Percentiles rank a stretch among this genome's conserved stretches.
Conservation (phyloP, 805 yeast species). For the Yarrowia sp. region DNA sequence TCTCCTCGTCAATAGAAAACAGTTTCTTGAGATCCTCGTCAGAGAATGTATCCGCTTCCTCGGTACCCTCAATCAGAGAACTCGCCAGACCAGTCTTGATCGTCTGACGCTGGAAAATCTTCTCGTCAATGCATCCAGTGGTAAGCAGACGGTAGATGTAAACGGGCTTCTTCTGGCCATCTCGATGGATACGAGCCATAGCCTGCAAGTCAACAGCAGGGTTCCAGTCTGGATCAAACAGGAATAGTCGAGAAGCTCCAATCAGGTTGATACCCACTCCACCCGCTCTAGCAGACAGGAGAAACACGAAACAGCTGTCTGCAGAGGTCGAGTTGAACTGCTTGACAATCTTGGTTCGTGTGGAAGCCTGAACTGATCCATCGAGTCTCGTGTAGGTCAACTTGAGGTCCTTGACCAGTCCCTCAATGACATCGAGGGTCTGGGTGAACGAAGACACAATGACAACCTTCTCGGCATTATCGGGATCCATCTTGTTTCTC, state of each 20-base stretch:
- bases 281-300: conserved; percentile 87
- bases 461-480: conserved; percentile 81
- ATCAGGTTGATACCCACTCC: conserved; percentile 88
- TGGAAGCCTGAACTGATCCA: conserved; percentile 72
- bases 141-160: conserved; percentile 79
- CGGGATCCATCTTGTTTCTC: conserved; percentile 39
- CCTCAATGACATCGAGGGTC: conserved; percentile 74
- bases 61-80: conserved; percentile 52
- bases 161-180: conserved; percentile 81
- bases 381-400: conserved; percentile 65
- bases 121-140: conserved; percentile 91
- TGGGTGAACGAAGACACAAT: conserved; percentile 85
- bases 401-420: conserved; percentile 49
- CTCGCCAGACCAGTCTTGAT: conserved; percentile 78
- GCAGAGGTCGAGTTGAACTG: conserved; percentile 56
- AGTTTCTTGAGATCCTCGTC: conserved; percentile 67
- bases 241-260: conserved; percentile 82
- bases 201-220: conserved; percentile 92
- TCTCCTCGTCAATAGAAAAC: conserved; percentile 51
- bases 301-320: conserved; percentile 54
- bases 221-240: conserved; percentile 96
- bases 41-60: conserved; percentile 57
- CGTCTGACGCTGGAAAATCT: conserved; percentile 86
- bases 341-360: conserved; percentile 63
- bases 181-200: conserved; percentile 92